These are phyloP conservation scores for Didymella lethalis DNA, from an alignment of 2,329 filamentous ascomycete genomes.

Conservation along the genomic window DNA sequence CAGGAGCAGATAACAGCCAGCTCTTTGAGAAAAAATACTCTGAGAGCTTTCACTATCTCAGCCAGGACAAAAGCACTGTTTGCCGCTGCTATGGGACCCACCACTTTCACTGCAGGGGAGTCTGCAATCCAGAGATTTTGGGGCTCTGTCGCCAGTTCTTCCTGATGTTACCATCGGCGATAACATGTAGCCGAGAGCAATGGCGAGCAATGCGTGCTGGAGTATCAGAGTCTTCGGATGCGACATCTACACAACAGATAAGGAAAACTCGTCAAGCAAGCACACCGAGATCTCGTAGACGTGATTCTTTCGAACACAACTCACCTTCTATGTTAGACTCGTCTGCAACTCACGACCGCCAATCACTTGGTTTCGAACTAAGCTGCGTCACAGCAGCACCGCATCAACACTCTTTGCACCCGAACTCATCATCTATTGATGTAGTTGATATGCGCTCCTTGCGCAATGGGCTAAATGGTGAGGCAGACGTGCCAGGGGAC, in stretches of 20 bases:
- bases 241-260: too few relatives aligned
- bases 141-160: conserved; percentile 31
- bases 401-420: background rate
- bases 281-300: background rate
- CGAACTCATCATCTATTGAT: background rate
- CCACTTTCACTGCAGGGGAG: conserved; percentile 3
- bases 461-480: conserved; percentile 1
- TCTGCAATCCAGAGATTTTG: conserved; percentile 23
- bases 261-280: too few relatives aligned
- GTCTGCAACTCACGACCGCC: background rate
- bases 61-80: conserved; percentile 16
- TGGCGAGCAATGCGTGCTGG: conserved; percentile 14
- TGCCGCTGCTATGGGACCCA: conserved; percentile 25
- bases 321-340: background rate
- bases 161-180: background rate
- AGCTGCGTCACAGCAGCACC: background rate
- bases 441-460: background rate
- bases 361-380: background rate
- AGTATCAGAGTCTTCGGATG: too few relatives aligned
- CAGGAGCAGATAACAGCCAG: background rate
- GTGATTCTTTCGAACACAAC: background rate
- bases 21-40: background rate
- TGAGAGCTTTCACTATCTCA: conserved; percentile 27
- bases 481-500: conserved; percentile 22
- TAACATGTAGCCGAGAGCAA: conserved; percentile 19